Evolutionary conservation across 352 stramenopile species (phyloP).

Genomic region (Globisporangium cederbergense): DNA sequence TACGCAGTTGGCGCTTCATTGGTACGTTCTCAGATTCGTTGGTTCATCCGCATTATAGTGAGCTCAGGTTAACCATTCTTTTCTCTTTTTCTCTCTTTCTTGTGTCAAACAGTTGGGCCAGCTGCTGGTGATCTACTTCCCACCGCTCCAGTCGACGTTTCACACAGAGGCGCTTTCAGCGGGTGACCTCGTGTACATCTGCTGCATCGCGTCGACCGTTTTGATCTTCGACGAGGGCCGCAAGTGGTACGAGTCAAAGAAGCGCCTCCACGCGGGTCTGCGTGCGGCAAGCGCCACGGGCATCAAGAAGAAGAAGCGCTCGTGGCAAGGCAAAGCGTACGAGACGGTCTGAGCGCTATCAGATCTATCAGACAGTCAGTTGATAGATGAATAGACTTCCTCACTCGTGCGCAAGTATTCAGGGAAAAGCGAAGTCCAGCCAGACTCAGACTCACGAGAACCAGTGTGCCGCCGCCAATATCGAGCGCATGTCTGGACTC

Average conservation of each 20-base stretch:
- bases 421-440: neutral
- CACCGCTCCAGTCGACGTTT: conserved; percentile 94
- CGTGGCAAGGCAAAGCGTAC: conserved; percentile 64
- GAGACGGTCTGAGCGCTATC: conserved; percentile 43
- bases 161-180: conserved; percentile 94
- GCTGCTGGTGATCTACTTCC: conserved; percentile 95
- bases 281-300: conserved; percentile 31
- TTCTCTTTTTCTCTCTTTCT: conserved; percentile 11
- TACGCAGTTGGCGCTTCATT: conserved; percentile 92
- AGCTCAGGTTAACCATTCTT: neutral
- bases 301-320: conserved; percentile 29
- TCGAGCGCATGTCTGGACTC: neutral
- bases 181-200: conserved; percentile 91
- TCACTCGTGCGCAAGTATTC: neutral
- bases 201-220: conserved; percentile 90
- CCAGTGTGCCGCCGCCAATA: neutral
- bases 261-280: conserved; percentile 28
- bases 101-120: conserved; percentile 72
- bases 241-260: conserved; percentile 76
- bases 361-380: neutral
- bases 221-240: conserved; percentile 93
- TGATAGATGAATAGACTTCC: conserved; percentile 7
- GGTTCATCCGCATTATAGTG: neutral
- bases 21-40: conserved; percentile 18
- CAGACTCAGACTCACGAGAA: conserved; percentile 2